Evolutionary conservation across 257 asterid species (phyloP).

Genomic region (Vinca minor): DNA sequence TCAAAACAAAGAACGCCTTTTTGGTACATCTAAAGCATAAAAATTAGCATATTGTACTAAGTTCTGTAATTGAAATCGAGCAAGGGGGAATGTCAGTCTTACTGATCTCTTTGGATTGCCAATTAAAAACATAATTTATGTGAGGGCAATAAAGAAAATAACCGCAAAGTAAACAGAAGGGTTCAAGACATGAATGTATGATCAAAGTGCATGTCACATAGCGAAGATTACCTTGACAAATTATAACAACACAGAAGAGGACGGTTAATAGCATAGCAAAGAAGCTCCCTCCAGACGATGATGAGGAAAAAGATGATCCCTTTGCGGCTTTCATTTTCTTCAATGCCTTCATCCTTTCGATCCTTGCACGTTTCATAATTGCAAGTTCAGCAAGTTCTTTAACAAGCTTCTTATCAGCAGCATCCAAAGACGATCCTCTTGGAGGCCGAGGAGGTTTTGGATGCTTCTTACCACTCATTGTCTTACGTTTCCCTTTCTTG

Average conservation of each 20-base stretch:
- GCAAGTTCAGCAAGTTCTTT: slow-evolving; percentile 70
- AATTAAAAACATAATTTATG: no score
- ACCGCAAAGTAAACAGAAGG: no score
- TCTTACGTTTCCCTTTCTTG: slow-evolving; percentile 44
- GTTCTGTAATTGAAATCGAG: no score
- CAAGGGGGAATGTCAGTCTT: no score
- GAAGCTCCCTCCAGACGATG: slow-evolving; percentile 48
- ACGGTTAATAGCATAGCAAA: slow-evolving; percentile 62
- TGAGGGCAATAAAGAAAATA: no score
- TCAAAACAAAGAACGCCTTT: no score
- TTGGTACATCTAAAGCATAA: no score
- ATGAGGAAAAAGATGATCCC: no score
- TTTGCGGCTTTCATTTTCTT: slow-evolving; percentile 62
- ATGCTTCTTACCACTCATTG: slow-evolving; percentile 58
- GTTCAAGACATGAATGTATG: neutral
- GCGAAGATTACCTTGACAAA: slow-evolving; percentile 54
- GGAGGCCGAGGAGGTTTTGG: slow-evolving; percentile 94
- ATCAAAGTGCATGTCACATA: neutral
- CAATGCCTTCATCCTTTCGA: slow-evolving; percentile 71
- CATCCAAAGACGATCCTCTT: slow-evolving; percentile 63
- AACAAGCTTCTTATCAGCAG: slow-evolving; percentile 76
- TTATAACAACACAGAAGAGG: slow-evolving; percentile 50
- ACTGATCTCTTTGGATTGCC: no score
- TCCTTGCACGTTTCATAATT: slow-evolving; percentile 61
- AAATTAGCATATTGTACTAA: no score